Conservation (phyloP, 208 protist genomes). For the Tritrichomonas musculus region DNA sequence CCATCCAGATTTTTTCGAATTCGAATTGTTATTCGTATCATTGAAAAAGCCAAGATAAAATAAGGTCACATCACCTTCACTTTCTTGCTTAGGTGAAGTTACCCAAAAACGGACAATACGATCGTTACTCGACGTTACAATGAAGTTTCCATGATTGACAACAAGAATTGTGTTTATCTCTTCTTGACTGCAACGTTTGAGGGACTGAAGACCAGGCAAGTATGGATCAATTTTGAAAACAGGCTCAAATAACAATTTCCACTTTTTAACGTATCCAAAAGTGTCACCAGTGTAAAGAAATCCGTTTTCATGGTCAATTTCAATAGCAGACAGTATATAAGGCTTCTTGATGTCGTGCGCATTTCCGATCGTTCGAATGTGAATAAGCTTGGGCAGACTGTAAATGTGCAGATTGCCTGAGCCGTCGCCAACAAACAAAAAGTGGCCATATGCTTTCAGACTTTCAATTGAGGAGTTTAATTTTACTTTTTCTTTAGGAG, state of each 20-base stretch:
- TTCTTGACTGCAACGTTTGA: background rate
- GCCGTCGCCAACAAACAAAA: background rate
- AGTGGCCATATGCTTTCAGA: background rate
- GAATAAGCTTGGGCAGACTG: background rate
- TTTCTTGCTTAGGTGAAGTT: no score
- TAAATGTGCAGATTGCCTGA: background rate
- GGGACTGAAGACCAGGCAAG: background rate
- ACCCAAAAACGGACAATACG: background rate
- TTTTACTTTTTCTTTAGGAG: background rate
- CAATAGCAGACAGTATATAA: background rate
- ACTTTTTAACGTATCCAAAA: conserved; percentile 6
- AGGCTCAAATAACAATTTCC: background rate
- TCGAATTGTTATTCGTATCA: no score
- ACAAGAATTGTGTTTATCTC: background rate
- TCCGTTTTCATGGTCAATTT: background rate
- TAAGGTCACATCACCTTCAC: no score
- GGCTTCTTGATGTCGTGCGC: background rate
- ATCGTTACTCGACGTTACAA: background rate
- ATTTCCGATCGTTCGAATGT: background rate
- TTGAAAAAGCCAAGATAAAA: no score
- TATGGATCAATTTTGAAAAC: background rate
- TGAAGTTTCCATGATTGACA: background rate
- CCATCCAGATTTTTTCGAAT: no score
- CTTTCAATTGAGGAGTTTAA: background rate
- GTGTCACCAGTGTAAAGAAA: background rate